Evolutionary conservation across 148 eudicot genomes (phyloP), one percentile per base, ranked within the genome.

Genomic region (Rhododendron henanense): DNA sequence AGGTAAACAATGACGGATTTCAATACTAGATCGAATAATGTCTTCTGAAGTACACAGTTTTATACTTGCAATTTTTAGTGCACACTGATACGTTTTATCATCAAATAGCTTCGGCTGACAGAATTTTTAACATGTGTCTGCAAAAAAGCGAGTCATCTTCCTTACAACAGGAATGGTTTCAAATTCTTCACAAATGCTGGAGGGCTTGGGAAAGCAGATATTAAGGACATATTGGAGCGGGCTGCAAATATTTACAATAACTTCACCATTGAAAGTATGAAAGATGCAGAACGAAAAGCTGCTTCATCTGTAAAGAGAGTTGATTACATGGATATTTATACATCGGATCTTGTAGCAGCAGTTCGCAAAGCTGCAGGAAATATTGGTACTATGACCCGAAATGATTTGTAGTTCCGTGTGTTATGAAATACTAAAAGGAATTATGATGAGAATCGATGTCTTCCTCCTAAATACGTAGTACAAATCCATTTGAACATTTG

Each of bases 181-280:
- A 97, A 96, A 89, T 97, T 97, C 89, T 97, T 97, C 89, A 97
- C 99, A 65, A 93, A 92, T 91, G 88, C 95, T 84, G 99, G 99
- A 90, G 99, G 99, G 74, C 95, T 97, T 76, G 98, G 99, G 85
- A 97, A 97, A 89, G 87, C 91, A 61, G 98, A 97, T 85, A 95
- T 97, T 78, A 95, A 95, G 89, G 95, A 97, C 86, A 94, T 97
- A 83, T 85, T 97, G 90, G 98, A 93, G 87, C 91, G 93, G 82
- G 99, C 99, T 83, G 93, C 95, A 87, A 90, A 91, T 65, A 92
- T 92, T 88, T 94, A 95, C 92, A 76, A 55, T 65, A 87, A 81
- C 21, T 92, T 94, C 88, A 89, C 93, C 39, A 86, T 83, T 74
- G 96, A 93, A 86, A 87, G 87, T 84, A 86, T 91, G n/a, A 87